Evolutionary conservation across 225 moss, liverwort and hornwort genomes (phyloP).

Genomic region (Polytrichum commune): DNA sequence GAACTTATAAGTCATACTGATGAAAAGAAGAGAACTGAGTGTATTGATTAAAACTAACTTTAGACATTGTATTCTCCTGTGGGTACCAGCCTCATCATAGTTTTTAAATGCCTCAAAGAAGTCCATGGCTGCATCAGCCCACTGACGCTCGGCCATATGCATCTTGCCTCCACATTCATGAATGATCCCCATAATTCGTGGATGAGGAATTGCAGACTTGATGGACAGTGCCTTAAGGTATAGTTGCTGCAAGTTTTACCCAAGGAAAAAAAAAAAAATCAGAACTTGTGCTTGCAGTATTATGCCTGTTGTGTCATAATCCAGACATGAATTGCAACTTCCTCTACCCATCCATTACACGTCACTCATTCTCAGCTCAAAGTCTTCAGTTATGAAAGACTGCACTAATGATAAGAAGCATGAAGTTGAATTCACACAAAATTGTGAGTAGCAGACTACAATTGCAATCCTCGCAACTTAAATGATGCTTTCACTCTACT

Average conservation of each 20-base stretch:
- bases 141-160: conserved; percentile 99
- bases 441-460: no score
- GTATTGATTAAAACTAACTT: conserved; percentile 52
- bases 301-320: no score
- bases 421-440: no score
- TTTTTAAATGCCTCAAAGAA: conserved; percentile 99
- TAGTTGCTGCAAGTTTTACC: conserved; percentile 71
- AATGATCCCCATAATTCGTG: conserved; percentile 99
- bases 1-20: neutral
- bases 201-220: conserved; percentile 99
- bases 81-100: conserved; percentile 99
- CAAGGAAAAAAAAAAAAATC: neutral
- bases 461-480: no score
- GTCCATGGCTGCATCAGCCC: conserved; percentile 96
- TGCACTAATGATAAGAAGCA: no score
- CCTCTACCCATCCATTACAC: no score
- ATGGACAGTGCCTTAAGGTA: conserved; percentile 95
- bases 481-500: no score
- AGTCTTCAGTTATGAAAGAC: no score
- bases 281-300: neutral
- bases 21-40: neutral
- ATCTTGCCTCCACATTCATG: conserved; percentile 99
- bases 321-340: no score
- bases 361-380: no score
- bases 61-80: conserved; percentile 98